Evolutionary conservation across 306 rosid species (phyloP), one percentile per base, ranked within the genome.

Genomic region (Vachellia collinsii): DNA sequence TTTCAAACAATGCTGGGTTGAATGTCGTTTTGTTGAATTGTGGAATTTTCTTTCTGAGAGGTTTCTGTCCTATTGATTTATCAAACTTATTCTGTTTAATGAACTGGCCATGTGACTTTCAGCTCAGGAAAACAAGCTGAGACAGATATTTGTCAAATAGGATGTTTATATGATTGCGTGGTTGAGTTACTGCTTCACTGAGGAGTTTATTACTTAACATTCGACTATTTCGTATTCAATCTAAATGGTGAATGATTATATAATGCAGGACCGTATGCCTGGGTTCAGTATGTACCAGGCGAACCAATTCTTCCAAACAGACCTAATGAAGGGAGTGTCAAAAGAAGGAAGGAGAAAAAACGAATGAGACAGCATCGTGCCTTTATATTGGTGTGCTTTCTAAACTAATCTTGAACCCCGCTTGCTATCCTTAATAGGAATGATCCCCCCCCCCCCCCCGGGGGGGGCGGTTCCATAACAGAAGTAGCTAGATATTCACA

Each of bases 281-380:
- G 93, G 93, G 93, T 96, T 85, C 79, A 84, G 76, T 81, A 85
- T 75, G 80, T 90, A 48, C 91, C 92, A 43, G 99, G 97, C 3
- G 85, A 93, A 43, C 81, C 97, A 16, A 88, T 96, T 81, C 90
- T 83, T 81, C 92, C 94, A 14, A 91, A 79, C 78, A 86, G 85
- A 54, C 99, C 97, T 42, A 94, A 96, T 37, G 93, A 92, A 77
- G 99, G 98, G 77, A 93, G 99, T 70, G 89, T 92, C 82, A 93
- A 93, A 83, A 83, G 94, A 82, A 89, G 94, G 88, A 96, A 96
- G 39, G 98, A 92, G 85, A 96, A 92, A 85, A 96, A 93, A 83
- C 97, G 97, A 68, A 89, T 90, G 82, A 89, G 86, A 89, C 92
- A 54, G 86, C 96, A 86, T 65, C 92, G 84, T 7, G 97, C 97